Evolutionary conservation across 2,329 filamentous ascomycete genomes (phyloP).

Genomic region (Parastagonospora nodorum): DNA sequence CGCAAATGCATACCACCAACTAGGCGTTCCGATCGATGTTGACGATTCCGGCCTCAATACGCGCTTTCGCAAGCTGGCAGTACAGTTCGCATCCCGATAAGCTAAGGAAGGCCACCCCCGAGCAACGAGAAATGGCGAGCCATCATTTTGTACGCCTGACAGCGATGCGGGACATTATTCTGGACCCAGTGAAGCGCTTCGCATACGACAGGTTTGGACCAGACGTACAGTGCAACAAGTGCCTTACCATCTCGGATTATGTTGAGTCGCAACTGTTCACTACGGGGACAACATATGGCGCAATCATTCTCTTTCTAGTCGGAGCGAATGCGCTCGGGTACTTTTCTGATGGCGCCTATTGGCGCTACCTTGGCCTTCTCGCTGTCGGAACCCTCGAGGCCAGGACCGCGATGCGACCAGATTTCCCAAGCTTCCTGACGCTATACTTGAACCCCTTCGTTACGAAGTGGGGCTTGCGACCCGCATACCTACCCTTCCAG

Average conservation of each 20-base stretch:
- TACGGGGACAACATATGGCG: slow-evolving; percentile 32
- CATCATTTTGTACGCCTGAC: slow-evolving; percentile 81
- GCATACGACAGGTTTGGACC: slow-evolving; percentile 85
- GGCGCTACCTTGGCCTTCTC: slow-evolving; percentile 58
- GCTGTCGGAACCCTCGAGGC: slow-evolving; percentile 63
- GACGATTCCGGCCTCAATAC: slow-evolving; percentile 80
- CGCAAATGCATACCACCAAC: slow-evolving; percentile 78
- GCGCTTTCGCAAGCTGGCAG: slow-evolving; percentile 72
- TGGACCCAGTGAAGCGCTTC: slow-evolving; percentile 75
- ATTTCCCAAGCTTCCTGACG: slow-evolving; percentile 51
- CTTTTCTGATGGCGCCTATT: slow-evolving; percentile 44
- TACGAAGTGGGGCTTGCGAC: slow-evolving; percentile 50
- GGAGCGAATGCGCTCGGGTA: slow-evolving; percentile 43
- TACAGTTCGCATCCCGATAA: slow-evolving; percentile 86
- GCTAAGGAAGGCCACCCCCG: slow-evolving; percentile 38
- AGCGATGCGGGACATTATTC: slow-evolving; percentile 83
- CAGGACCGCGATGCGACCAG: slow-evolving; percentile 60
- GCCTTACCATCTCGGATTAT: slow-evolving; percentile 73
- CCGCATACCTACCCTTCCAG: slow-evolving; percentile 83
- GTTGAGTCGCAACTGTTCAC: slow-evolving; percentile 64
- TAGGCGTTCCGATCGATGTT: slow-evolving; percentile 71
- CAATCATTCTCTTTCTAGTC: slow-evolving; percentile 32
- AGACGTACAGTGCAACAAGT: slow-evolving; percentile 62
- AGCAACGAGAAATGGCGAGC: slow-evolving; percentile 36
- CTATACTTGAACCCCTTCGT: slow-evolving; percentile 56